Conservation (phyloP, 768 basidiomycete species). For the Leccinum uliginosum region DNA sequence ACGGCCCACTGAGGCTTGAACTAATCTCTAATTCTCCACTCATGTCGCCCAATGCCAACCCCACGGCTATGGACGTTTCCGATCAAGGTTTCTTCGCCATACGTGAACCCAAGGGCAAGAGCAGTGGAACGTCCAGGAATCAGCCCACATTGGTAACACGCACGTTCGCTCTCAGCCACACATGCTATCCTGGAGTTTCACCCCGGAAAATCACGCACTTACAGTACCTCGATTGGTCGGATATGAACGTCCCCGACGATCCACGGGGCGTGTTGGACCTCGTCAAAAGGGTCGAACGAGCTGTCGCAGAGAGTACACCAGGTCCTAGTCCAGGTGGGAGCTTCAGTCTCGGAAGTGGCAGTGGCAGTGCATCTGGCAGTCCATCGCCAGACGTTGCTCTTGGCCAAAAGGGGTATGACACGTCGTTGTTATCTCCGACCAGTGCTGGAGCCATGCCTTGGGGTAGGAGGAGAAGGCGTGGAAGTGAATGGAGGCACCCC, state of each 20-base stretch:
- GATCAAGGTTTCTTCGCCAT: conserved; percentile 36
- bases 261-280: conserved; percentile 71
- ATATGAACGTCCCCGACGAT: conserved; percentile 90
- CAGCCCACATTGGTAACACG: conserved; percentile 44
- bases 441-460: conserved; percentile 2
- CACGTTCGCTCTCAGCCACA: conserved; percentile 65
- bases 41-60: conserved; percentile 11
- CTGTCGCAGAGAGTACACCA: conserved; percentile 26
- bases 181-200: conserved; percentile 51
- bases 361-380: conserved; percentile 14
- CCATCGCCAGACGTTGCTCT: conserved; percentile 15
- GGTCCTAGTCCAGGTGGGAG: conserved; percentile 28
- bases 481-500: conserved; percentile 29
- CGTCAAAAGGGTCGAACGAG: conserved; percentile 59
- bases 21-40: conserved; percentile 43
- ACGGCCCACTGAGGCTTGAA: conserved; percentile 68
- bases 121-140: conserved; percentile 7
- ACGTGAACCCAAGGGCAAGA: conserved; percentile 18
- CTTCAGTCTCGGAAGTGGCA: conserved; percentile 18
- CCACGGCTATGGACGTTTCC: conserved; percentile 33
- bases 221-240: conserved; percentile 95
- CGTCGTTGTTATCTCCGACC: conserved; percentile 16
- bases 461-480: conserved; percentile 6
- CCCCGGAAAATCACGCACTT: conserved; percentile 76
- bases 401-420: conserved; percentile 3